phyloP scores from a whole-genome alignment of 2,329 filamentous ascomycete genomes.

The Echinosphaeria canescens region DNA sequence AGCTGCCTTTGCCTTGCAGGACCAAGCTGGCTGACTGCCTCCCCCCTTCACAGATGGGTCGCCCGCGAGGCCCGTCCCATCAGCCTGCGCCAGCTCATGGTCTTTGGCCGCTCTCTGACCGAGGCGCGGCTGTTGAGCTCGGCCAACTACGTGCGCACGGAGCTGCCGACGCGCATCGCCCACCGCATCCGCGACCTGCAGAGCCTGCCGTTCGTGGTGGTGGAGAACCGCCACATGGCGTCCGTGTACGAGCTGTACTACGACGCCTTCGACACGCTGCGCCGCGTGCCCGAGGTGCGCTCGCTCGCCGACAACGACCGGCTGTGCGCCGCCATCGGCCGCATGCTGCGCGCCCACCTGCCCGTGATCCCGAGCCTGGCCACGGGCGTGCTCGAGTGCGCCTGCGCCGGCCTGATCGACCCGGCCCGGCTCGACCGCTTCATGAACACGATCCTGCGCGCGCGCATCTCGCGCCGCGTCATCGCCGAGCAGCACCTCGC shows the following conservation, averaged over 20 bases:
- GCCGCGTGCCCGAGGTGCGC: constrained; percentile 65
- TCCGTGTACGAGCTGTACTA: constrained; percentile 96
- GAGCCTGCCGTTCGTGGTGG: constrained; percentile 82
- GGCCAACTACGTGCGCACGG: constrained; percentile 91
- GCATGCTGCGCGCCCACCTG: constrained; percentile 69
- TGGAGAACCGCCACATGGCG: constrained; percentile 85
- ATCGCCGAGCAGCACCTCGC: constrained; percentile 96
- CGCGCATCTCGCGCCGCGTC: constrained; percentile 87
- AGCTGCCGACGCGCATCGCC: constrained; percentile 74
- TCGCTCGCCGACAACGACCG: constrained; percentile 75
- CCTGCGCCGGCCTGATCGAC: constrained; percentile 64
- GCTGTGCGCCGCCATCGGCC: constrained; percentile 61
- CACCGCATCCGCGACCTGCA: constrained; percentile 96
- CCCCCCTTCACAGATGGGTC: constrained; percentile 63
- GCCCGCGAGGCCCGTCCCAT: constrained; percentile 86
- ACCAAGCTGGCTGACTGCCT: too few species aligned
- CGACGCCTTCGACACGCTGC: constrained; percentile 81
- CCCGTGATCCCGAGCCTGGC: constrained; percentile 86
- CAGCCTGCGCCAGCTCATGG: constrained; percentile 86
- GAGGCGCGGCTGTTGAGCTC: constrained; percentile 79
- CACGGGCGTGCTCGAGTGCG: constrained; percentile 85
- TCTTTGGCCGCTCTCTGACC: constrained; percentile 86
- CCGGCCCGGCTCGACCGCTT: constrained; percentile 72
- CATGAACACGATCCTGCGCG: constrained; percentile 75
- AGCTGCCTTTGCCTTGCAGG: too few species aligned